Base-by-base conservation (phyloP, 1,284 basidiomycete genomes). In the Sporisorium graminicola region DNA sequence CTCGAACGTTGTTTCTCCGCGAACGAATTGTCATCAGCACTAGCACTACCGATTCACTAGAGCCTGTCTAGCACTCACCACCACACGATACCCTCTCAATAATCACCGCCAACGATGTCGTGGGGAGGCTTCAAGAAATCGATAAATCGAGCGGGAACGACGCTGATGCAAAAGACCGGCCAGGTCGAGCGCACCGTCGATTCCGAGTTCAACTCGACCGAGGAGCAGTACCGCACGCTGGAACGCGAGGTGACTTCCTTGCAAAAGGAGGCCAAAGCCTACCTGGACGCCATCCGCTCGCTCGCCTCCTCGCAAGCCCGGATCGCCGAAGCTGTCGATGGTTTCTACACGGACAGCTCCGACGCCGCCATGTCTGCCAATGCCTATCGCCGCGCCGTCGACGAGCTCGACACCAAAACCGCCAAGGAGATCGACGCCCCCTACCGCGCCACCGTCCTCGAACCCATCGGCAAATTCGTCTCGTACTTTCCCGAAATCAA, bases 161-260 rank as follows among this genome's bases (percentile, higher is more conserved):
- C 94, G 81, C 88, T 92, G 79, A 85, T 88, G 86, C 83, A 86
- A 69, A 86, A 86, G 90, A 98, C 95, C 1, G 95, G 95, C 67
- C 95, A 98, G 87, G 93, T 99, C 65, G 96, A 99, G 86, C 90
- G 94, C 33, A 99, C 96, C 0, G 90, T 98, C 29, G 96, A 99
- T 87, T 88, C 92, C 63, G 95, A 98, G 84, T 99, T 98, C 86
- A 89, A 92, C 33, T 92, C 96, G 67, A 94, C 98, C 86, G 94
- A 97, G 86, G 90, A 91, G 54, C 94, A 94, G 85, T 99, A 92
- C 88, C 91, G 91, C 87, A 90, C 90, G 92, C 95, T 87, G 86
- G 94, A 85, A 64, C 78, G 78, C 51, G 82, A 85, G 55, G 65
- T 75, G 0, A 56, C 92, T 81, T 90, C 90, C 7, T 87, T 99